A percentile compares a stretch with the other conserved stretches of the same genome.
phyloP scores from a whole-genome alignment of 805 yeast species.

The Pichia exigua region DNA sequence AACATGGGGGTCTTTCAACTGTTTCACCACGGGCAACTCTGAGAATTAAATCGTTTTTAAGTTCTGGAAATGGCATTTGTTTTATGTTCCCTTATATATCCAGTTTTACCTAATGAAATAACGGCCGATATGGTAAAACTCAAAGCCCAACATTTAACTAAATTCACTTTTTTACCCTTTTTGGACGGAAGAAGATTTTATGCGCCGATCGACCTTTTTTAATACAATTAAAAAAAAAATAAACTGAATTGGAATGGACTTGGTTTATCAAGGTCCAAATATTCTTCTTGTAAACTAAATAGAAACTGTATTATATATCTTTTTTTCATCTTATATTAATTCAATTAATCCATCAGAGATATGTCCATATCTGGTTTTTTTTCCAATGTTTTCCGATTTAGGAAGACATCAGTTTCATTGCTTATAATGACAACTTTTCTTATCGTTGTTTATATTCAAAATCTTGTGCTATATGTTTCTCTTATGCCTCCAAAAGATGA shows the following conservation, averaged over 20 bases:
- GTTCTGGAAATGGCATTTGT: constrained; percentile 48
- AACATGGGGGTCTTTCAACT: constrained; percentile 95
- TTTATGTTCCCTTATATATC: not conserved
- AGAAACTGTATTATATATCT: not conserved
- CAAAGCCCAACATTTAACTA: not conserved
- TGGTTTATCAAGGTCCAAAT: too few relatives aligned
- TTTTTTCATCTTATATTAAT: not conserved
- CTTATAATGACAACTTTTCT: constrained; percentile 43
- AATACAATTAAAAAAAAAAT: not conserved
- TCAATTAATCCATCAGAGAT: not conserved
- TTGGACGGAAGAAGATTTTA: not conserved
- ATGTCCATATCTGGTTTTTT: not conserved
- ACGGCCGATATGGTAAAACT: not conserved
- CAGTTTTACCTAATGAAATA: not conserved
- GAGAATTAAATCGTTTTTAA: constrained; percentile 83
- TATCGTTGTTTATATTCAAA: constrained; percentile 28
- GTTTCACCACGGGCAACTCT: constrained; percentile 86
- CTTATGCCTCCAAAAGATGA: constrained; percentile 37
- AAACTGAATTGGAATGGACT: not conserved
- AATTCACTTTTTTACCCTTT: not conserved
- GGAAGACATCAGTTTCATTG: constrained; percentile 62
- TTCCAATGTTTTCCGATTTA: constrained; percentile 37
- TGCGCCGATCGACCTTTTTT: not conserved
- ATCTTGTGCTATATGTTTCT: constrained; percentile 33
- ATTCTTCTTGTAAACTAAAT: too few relatives aligned